Percentiles rank a stretch among this genome's conserved stretches.
phyloP scores from a whole-genome alignment of 1,139 yeast genomes.

The Suhomyces terraborum region DNA sequence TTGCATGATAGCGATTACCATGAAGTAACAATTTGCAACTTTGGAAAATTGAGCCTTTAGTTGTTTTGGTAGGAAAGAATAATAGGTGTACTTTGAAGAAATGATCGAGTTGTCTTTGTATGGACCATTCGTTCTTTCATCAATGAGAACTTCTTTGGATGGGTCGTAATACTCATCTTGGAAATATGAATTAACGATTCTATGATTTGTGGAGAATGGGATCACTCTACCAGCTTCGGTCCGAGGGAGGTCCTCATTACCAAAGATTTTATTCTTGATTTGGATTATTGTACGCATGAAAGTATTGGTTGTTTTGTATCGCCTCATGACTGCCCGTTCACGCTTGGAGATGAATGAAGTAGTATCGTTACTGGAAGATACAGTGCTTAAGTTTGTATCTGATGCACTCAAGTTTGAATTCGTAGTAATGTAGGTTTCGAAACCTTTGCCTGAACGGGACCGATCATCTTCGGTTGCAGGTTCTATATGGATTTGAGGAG shows the following conservation, averaged over 20 bases:
- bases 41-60: conserved; percentile 88
- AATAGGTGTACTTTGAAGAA: conserved; percentile 82
- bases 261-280: conserved; percentile 39
- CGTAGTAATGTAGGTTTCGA: conserved; percentile 19
- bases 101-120: conserved; percentile 72
- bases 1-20: conserved; percentile 87
- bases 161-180: conserved; percentile 32
- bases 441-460: conserved; percentile 2
- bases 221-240: conserved; percentile 72
- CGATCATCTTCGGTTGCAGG: conserved; percentile 8
- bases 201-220: conserved; percentile 57
- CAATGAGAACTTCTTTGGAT: conserved; percentile 43
- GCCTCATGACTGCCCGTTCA: conserved; percentile 24
- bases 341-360: conserved; percentile 26
- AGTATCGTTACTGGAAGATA: conserved; percentile 22
- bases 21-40: conserved; percentile 82
- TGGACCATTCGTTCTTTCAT: conserved; percentile 67
- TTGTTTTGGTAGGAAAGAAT: conserved; percentile 86
- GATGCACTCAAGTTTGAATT: conserved; percentile 27
- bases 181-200: conserved; percentile 30
- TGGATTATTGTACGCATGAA: conserved; percentile 21
- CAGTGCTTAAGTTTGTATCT: conserved; percentile 32
- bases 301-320: conserved; percentile 18
- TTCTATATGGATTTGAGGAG: conserved; percentile 12
- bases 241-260: conserved; percentile 47